phyloP scores from a whole-genome alignment of 1,284 basidiomycete genomes.

The Puccinia coronata region DNA sequence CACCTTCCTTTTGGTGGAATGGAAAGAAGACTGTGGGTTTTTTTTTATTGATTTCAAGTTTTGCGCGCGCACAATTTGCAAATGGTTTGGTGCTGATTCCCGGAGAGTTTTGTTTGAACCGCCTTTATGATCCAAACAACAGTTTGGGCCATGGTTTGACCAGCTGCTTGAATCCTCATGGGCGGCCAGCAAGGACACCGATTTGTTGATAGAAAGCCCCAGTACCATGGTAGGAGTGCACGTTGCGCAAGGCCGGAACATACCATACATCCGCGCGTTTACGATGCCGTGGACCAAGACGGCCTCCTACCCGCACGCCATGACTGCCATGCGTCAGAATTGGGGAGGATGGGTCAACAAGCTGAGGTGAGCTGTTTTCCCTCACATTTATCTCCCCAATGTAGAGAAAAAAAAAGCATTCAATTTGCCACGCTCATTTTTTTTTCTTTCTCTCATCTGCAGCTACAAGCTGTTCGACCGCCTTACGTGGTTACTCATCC shows the following conservation, averaged over 20 bases:
- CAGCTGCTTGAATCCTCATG: conserved; percentile 89
- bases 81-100: no score
- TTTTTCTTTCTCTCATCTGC: background rate
- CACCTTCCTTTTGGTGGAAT: conserved; percentile 87
- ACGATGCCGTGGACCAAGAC: conserved; percentile 72
- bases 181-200: conserved; percentile 89
- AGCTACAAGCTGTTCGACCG: conserved; percentile 95
- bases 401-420: no score
- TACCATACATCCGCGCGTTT: conserved; percentile 90
- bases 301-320: conserved; percentile 93
- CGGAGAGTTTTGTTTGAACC: no score
- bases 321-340: conserved; percentile 58
- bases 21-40: conserved; percentile 73
- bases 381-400: background rate
- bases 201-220: conserved; percentile 89
- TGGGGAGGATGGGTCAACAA: conserved; percentile 19
- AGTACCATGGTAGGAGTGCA: conserved; percentile 98
- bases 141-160: conserved; percentile 96
- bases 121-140: background rate
- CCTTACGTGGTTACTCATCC: conserved; percentile 91
- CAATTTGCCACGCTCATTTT: no score
- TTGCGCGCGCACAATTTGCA: no score
- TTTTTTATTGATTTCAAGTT: background rate
- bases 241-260: conserved; percentile 88
- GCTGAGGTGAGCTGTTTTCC: background rate